Base-by-base conservation (phyloP, 2,329 filamentous ascomycete genomes). In the Cladosporium phlei region DNA sequence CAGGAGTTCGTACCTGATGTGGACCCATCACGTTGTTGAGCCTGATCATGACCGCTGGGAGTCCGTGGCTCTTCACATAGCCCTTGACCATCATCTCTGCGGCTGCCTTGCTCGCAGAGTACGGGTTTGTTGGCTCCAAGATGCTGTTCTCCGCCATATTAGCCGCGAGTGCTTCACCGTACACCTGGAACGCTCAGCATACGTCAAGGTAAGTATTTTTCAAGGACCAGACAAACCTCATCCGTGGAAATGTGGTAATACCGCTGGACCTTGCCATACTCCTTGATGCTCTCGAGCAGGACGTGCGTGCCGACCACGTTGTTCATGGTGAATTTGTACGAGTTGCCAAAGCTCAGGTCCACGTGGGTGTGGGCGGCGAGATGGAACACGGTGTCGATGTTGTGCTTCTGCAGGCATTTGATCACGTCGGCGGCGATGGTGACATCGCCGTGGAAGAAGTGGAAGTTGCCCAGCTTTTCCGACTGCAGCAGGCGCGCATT, bases 361-460 rank as follows among this genome's bases (percentile, higher is more conserved):
- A 93, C 87, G 61, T 91, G 86, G 6, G 85, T 88, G 67, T 89
- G 84, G n/a, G 87, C 87, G 3, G 87, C 87, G 59, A 93, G 89
- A 66, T 91, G 86, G 65, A 91, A 81, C 51, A 93, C 76, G 43
- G 85, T 88, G 63, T 91, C 87, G 57, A 91, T 84, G 25, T 79
- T 75, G 69, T 88, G 74, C 51, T 79, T 76, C 63, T 84, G 76
- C 60, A 91, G 76, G 61, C 82, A 87, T 56, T 79, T 77, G 52
- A 85, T 74, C 2, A 91, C 84, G 58, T 86, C 80, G 5, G 73
- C 70, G 1, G 82, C 81, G 53, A 83, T 81, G 24, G 83, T 88
- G 55, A 91, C 80, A 59, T 91, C 85, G 46, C 87, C 86, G 62
- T 86, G 81, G 65, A 87, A 85, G 64, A 91, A 91, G 22, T 75